Evolutionary conservation across 2,329 filamentous ascomycete genomes (phyloP).

Genomic region (Penicillium griseofulvum): DNA sequence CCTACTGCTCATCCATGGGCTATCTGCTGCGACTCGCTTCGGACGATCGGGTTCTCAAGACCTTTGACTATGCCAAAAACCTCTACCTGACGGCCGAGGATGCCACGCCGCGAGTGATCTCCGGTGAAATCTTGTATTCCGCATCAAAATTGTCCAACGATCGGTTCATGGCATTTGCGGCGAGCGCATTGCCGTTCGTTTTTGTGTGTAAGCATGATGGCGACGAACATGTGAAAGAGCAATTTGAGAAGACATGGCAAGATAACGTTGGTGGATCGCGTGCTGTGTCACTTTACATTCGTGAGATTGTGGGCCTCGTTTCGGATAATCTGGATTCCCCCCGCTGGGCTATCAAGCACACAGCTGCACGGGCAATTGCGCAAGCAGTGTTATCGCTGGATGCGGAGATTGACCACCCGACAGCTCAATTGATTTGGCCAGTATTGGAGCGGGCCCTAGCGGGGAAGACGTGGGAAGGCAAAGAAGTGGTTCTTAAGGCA

Average conservation of each 20-base stretch:
- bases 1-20: constrained; percentile 81
- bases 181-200: constrained; percentile 75
- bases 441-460: constrained; percentile 75
- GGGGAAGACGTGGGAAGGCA: constrained; percentile 90
- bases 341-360: constrained; percentile 89
- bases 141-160: constrained; percentile 86
- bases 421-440: constrained; percentile 71
- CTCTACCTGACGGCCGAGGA: constrained; percentile 83
- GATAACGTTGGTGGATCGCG: constrained; percentile 85
- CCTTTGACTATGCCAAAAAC: constrained; percentile 57
- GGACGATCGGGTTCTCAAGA: constrained; percentile 56
- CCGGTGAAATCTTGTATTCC: constrained; percentile 78
- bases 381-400: constrained; percentile 67
- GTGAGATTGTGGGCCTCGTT: constrained; percentile 72
- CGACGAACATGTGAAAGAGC: constrained; percentile 72
- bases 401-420: constrained; percentile 55
- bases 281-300: constrained; percentile 77
- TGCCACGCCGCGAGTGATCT: constrained; percentile 68
- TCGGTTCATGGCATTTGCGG: constrained; percentile 74
- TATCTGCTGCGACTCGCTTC: constrained; percentile 72
- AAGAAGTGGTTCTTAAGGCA: constrained; percentile 77
- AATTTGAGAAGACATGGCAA: constrained; percentile 83
- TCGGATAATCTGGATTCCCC: constrained; percentile 69
- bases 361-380: constrained; percentile 75
- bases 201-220: constrained; percentile 86